These are phyloP conservation scores for Brassica rapa DNA, from an alignment of 345 rosid species.

Conservation along the genomic window DNA sequence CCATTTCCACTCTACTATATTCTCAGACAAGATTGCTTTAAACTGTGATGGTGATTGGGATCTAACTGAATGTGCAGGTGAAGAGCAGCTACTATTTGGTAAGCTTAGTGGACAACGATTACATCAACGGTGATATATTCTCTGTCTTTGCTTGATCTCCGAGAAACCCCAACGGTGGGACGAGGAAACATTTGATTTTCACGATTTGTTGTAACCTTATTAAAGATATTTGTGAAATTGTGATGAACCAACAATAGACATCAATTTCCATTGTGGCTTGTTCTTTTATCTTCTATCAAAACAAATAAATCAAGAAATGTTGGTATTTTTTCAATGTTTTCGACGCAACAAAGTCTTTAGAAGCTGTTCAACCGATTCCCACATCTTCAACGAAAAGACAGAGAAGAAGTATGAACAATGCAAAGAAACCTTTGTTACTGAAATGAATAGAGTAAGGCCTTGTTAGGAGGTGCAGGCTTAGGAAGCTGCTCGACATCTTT, in stretches of 20 bases:
- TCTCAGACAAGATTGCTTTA: neutral
- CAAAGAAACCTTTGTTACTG: too few species aligned
- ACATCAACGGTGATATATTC: conserved; percentile 40
- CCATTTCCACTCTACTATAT: neutral
- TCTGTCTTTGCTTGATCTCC: conserved; percentile 37
- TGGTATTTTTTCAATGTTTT: conserved; percentile 59
- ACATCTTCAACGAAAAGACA: conserved; percentile 48
- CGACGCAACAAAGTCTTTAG: conserved; percentile 55
- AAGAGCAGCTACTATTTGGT: conserved; percentile 78
- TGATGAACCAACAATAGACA: conserved; percentile 18
- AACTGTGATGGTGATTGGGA: conserved; percentile 13
- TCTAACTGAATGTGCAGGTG: conserved; percentile 54
- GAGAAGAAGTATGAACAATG: too few species aligned
- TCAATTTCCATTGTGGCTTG: conserved; percentile 25
- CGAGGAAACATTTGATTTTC: conserved; percentile 16
- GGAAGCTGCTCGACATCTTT: conserved; percentile 55
- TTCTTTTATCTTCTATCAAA: conserved; percentile 12
- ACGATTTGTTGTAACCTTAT: conserved; percentile 26
- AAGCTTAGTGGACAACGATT: conserved; percentile 56
- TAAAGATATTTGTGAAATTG: neutral
- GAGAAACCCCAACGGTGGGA: neutral
- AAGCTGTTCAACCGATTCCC: conserved; percentile 48
- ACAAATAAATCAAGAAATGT: conserved; percentile 52
- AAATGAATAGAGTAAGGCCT: too few species aligned
- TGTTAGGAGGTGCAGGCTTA: conserved; percentile 58